phyloP scores from a whole-genome alignment of 2,329 filamentous ascomycete genomes.

The Aulographum hederae region DNA sequence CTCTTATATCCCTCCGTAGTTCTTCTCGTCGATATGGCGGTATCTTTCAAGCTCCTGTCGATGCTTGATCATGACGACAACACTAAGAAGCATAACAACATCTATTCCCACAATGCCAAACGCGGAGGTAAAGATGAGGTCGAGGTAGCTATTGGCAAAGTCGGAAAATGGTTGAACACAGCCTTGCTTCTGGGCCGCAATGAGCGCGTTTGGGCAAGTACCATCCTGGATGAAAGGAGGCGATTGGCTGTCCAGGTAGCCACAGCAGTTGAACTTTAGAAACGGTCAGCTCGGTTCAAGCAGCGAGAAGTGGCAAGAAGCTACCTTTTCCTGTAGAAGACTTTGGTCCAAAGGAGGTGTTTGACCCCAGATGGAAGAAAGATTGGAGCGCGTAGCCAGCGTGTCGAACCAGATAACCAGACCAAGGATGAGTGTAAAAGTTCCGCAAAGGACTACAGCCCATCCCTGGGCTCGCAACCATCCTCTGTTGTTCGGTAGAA shows the following conservation, averaged over 20 bases:
- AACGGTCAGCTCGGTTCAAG: constrained; percentile 8
- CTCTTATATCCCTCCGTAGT: no score
- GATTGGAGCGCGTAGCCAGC: constrained; percentile 44
- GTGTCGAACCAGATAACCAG: constrained; percentile 52
- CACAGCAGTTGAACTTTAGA: constrained; percentile 63
- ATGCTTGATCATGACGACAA: constrained; percentile 62
- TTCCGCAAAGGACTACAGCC: constrained; percentile 46
- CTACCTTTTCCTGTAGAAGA: constrained; percentile 51
- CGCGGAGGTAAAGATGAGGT: constrained; percentile 59
- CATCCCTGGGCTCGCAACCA: constrained; percentile 56
- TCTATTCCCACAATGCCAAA: constrained; percentile 68
- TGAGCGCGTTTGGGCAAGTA: constrained; percentile 50
- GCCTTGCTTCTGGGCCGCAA: constrained; percentile 50
- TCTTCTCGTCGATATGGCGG: constrained; percentile 67
- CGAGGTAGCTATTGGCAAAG: constrained; percentile 54
- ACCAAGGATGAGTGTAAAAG: constrained; percentile 43
- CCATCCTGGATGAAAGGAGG: constrained; percentile 53
- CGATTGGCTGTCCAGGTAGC: constrained; percentile 54
- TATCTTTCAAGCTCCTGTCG: constrained; percentile 65
- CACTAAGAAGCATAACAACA: constrained; percentile 47
- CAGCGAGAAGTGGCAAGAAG: constrained; percentile 9
- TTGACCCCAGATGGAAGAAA: constrained; percentile 40
- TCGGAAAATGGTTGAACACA: constrained; percentile 50
- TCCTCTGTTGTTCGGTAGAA: constrained; percentile 43
- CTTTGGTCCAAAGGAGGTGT: constrained; percentile 41